Conservation (phyloP, 495 filamentous ascomycete species). For the Pseudomonodictys pantanalensis region DNA sequence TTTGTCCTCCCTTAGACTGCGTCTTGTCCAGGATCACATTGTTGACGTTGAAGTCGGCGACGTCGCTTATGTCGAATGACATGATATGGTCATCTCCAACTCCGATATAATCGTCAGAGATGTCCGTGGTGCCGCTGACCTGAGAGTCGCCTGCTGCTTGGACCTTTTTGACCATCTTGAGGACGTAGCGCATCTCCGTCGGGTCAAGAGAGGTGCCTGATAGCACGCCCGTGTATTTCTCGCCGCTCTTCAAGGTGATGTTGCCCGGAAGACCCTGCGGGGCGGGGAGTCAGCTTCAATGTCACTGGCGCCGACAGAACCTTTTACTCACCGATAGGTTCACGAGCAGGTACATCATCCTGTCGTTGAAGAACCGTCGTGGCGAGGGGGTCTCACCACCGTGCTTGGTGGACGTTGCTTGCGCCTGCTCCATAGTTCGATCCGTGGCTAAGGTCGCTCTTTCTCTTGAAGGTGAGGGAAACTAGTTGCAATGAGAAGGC, state of each 20-base stretch:
- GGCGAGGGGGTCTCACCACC: constrained; percentile 55
- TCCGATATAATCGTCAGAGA: constrained; percentile 56
- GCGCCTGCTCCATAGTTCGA: too few species aligned
- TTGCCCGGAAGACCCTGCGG: constrained; percentile 64
- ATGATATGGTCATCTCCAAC: constrained; percentile 64
- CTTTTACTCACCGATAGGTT: constrained; percentile 60
- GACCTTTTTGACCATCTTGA: constrained; percentile 80
- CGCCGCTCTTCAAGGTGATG: constrained; percentile 66
- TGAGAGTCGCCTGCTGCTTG: constrained; percentile 50
- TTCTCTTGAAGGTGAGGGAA: too few species aligned
- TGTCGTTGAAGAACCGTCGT: constrained; percentile 64
- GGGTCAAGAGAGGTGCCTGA: constrained; percentile 57
- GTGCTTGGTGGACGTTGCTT: too few species aligned
- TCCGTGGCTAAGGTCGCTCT: too few species aligned
- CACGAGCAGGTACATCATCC: constrained; percentile 60
- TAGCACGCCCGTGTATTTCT: constrained; percentile 72
- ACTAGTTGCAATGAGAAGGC: too few species aligned
- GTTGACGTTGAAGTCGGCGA: constrained; percentile 62
- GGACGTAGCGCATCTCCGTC: constrained; percentile 59
- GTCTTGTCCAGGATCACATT: constrained; percentile 53
- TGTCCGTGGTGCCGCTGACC: constrained; percentile 57
- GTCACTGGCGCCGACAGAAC: neutral
- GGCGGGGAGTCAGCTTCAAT: neutral
- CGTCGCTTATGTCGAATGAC: constrained; percentile 77
- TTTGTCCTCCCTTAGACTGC: constrained; percentile 61